phyloP scores from a whole-genome alignment of 208 protist genomes.

The Crithidia acanthocephali region DNA sequence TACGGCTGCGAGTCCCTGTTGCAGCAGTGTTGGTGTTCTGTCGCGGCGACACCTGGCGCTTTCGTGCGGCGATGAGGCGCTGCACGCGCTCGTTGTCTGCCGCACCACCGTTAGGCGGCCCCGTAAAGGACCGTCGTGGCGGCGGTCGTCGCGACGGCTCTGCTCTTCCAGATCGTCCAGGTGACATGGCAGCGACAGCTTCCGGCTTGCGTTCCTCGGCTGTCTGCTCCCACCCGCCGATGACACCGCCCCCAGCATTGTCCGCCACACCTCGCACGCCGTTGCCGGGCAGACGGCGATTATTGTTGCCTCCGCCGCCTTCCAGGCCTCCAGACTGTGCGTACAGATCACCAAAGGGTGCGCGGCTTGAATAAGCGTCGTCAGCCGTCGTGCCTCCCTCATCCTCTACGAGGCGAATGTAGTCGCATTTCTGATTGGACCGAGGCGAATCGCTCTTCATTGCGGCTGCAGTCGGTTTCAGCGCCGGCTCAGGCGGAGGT shows the following conservation, averaged over 20 bases:
- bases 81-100: constrained; percentile 41
- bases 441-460: neutral
- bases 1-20: constrained; percentile 20
- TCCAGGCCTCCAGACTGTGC: constrained; percentile 7
- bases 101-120: neutral
- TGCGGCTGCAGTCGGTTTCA: neutral
- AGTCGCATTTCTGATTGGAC: constrained; percentile 16
- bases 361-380: neutral
- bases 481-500: neutral
- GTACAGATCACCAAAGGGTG: constrained; percentile 12
- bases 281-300: neutral
- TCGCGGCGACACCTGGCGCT: constrained; percentile 24
- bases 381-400: neutral
- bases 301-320: neutral
- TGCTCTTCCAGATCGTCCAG: constrained; percentile 7
- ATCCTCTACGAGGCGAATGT: constrained; percentile 38
- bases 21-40: constrained; percentile 12
- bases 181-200: neutral
- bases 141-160: constrained; percentile 15
- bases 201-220: constrained; percentile 18
- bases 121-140: constrained; percentile 3
- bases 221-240: constrained; percentile 32
- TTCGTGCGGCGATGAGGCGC: constrained; percentile 42
- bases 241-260: constrained; percentile 1
- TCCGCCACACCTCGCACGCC: constrained; percentile 4